phyloP scores from a whole-genome alignment of 2,329 filamentous ascomycete species.

The Aspergillus terreus region DNA sequence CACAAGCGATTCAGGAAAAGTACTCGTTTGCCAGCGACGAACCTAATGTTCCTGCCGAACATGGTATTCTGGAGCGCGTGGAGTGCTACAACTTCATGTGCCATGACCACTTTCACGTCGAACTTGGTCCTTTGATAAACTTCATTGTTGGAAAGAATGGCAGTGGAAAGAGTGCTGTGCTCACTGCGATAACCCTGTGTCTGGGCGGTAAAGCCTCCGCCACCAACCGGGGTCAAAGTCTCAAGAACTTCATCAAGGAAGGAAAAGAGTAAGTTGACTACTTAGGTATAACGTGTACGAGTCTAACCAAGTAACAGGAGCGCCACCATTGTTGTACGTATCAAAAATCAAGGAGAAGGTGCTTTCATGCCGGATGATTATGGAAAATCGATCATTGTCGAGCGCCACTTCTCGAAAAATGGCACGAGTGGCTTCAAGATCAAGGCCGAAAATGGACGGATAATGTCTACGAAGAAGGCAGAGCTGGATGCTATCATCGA shows the following conservation, averaged over 20 bases:
- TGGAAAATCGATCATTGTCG: slow-evolving; percentile 81
- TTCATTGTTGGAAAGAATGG: slow-evolving; percentile 98
- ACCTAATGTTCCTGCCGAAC: slow-evolving; percentile 72
- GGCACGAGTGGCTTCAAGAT: slow-evolving; percentile 82
- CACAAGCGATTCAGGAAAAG: slow-evolving; percentile 57
- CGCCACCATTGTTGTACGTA: slow-evolving; percentile 70
- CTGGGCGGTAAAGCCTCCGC: slow-evolving; percentile 91
- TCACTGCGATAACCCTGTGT: slow-evolving; percentile 89
- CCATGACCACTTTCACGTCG: slow-evolving; percentile 74
- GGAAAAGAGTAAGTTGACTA: slow-evolving; percentile 63
- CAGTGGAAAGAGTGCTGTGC: slow-evolving; percentile 92
- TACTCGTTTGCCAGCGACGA: slow-evolving; percentile 48
- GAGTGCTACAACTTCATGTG: slow-evolving; percentile 96
- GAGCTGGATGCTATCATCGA: slow-evolving; percentile 93
- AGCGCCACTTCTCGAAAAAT: slow-evolving; percentile 75
- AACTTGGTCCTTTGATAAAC: slow-evolving; percentile 91
- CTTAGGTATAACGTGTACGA: neutral
- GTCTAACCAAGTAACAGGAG: slow-evolving; percentile 29
- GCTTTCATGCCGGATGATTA: slow-evolving; percentile 81
- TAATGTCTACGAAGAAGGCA: slow-evolving; percentile 76
- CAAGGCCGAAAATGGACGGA: slow-evolving; percentile 66
- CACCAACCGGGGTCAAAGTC: slow-evolving; percentile 84
- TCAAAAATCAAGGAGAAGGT: slow-evolving; percentile 85
- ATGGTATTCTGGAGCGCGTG: slow-evolving; percentile 83
- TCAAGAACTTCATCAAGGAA: slow-evolving; percentile 89